A percentile compares a stretch with the other conserved stretches of the same genome.
phyloP scores from a whole-genome alignment of 2,329 filamentous ascomycete genomes.

The Eutypella sp. region DNA sequence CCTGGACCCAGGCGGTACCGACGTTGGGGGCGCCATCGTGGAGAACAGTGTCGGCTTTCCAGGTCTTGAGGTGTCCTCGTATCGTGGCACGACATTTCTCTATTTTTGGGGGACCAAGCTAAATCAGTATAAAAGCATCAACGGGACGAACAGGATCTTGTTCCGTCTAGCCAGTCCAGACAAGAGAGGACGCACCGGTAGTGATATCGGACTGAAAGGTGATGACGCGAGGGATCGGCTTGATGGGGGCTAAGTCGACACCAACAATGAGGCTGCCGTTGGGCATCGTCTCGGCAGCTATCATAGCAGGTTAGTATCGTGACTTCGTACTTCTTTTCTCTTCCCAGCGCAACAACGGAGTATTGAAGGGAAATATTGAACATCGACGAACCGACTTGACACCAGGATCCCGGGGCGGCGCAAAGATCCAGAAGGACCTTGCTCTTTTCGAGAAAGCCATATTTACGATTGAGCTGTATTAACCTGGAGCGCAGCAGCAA shows the following conservation, averaged over 20 bases:
- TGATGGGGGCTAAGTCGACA: constrained; percentile 92
- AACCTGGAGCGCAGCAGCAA: constrained; percentile 38
- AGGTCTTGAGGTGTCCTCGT: constrained; percentile 83
- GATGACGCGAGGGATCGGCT: constrained; percentile 88
- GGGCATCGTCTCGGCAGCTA: constrained; percentile 93
- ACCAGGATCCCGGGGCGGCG: constrained; percentile 69
- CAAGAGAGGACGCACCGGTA: constrained; percentile 46
- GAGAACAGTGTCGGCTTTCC: constrained; percentile 92
- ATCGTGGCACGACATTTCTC: constrained; percentile 93
- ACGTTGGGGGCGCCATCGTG: constrained; percentile 98
- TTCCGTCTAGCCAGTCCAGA: too few species aligned
- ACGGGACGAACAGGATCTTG: too few species aligned
- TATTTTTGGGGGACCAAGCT: background rate
- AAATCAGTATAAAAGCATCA: background rate
- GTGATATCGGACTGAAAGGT: constrained; percentile 98
- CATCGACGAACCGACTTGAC: background rate
- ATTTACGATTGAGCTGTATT: constrained; percentile 98
- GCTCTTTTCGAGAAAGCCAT: constrained; percentile 95
- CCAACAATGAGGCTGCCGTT: constrained; percentile 84
- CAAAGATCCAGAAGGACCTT: constrained; percentile 96
- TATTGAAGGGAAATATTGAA: too few species aligned
- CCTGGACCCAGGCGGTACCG: constrained; percentile 95
- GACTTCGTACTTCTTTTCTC: too few species aligned
- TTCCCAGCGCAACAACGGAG: background rate
- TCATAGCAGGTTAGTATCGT: too few species aligned